These are phyloP conservation scores for Bocquillonia castaneifolia DNA, from an alignment of 441 rosid genomes.

Conservation along the genomic window DNA sequence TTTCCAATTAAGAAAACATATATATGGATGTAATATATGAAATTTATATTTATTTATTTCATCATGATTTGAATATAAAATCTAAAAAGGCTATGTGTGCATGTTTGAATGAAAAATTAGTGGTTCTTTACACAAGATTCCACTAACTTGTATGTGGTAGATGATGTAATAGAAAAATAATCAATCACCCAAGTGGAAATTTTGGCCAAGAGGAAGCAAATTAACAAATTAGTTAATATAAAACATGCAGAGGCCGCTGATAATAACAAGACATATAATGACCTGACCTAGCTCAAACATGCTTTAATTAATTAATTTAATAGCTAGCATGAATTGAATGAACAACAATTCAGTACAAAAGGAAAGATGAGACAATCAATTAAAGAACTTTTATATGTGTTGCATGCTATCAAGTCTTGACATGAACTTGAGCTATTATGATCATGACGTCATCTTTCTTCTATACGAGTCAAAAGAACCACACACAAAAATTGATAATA, in stretches of 20 bases:
- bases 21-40: no score
- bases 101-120: constrained; percentile 15
- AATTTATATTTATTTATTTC: no score
- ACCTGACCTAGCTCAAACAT: neutral
- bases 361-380: neutral
- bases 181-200: neutral
- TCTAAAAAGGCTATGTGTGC: neutral
- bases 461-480: neutral
- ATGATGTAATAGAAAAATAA: constrained; percentile 12
- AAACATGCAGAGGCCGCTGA: neutral
- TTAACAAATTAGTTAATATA: neutral
- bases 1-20: no score
- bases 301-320: no score
- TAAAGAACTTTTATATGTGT: neutral
- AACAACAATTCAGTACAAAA: neutral
- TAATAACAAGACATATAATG: neutral
- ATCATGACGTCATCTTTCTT: neutral
- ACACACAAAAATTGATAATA: no score
- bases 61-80: neutral
- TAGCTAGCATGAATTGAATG: neutral
- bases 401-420: constrained; percentile 3
- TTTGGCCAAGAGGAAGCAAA: neutral
- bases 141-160: constrained; percentile 17
- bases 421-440: constrained; percentile 6
- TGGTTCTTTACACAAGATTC: constrained; percentile 31